Conservation (phyloP, 257 asterid species). For the Nicotiana undulata region DNA sequence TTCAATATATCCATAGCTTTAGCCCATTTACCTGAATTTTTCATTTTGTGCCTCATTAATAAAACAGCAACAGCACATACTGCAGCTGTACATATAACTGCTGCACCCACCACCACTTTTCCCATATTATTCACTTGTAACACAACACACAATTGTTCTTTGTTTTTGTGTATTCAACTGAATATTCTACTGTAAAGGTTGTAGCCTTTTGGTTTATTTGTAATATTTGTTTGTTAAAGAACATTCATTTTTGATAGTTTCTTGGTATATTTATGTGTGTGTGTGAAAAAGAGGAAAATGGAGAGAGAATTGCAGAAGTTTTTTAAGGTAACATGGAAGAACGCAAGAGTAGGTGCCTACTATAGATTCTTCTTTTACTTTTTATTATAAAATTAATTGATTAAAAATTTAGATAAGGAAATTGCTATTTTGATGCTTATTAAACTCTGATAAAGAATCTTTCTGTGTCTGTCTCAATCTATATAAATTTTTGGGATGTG, state of each 20-base stretch:
- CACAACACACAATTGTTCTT: not conserved
- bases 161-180: not conserved
- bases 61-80: constrained; percentile 52
- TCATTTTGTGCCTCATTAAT: constrained; percentile 47
- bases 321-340: not conserved
- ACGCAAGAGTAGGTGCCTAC: not conserved
- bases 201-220: not conserved
- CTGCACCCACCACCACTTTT: constrained; percentile 47
- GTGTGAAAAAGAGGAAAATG: not conserved
- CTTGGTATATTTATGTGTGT: no score
- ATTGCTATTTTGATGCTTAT: not conserved
- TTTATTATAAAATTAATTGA: not conserved
- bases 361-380: not conserved
- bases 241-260: not conserved
- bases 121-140: constrained; percentile 36
- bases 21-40: constrained; percentile 55
- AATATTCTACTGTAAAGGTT: not conserved
- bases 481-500: not conserved
- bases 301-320: not conserved
- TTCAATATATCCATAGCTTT: constrained; percentile 49
- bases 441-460: not conserved
- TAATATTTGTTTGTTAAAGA: not conserved
- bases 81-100: constrained; percentile 55
- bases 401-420: not conserved
- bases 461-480: not conserved